Conservation (phyloP, 2,329 filamentous ascomycete species). For the Aspergillus niger region DNA sequence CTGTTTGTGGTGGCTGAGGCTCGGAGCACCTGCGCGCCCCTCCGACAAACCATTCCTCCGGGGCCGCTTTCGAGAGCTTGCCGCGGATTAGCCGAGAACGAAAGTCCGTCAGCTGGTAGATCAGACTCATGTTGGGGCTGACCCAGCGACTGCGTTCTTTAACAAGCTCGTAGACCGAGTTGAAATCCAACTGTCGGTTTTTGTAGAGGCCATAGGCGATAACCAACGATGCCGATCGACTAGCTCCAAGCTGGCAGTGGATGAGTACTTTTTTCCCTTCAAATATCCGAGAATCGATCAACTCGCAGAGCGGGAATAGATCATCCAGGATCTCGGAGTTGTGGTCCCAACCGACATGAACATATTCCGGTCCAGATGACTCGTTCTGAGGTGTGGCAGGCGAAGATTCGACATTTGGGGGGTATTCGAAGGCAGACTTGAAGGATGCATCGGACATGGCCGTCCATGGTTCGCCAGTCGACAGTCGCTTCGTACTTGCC, state of each 20-base stretch:
- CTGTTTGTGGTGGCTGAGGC: conserved; percentile 30
- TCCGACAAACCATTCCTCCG: conserved; percentile 39
- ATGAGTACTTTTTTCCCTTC: conserved; percentile 63
- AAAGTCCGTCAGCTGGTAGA: conserved; percentile 69
- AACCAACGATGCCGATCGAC: conserved; percentile 65
- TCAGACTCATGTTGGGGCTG: conserved; percentile 68
- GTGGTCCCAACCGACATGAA: conserved; percentile 68
- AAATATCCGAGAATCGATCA: conserved; percentile 62
- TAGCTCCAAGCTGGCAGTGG: conserved; percentile 67
- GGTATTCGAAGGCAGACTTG: conserved; percentile 52
- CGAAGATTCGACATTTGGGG: conserved; percentile 31
- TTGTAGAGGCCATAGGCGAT: conserved; percentile 68
- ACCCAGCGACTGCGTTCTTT: conserved; percentile 68
- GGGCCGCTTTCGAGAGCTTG: conserved; percentile 33
- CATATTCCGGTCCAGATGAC: conserved; percentile 59
- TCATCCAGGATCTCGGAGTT: conserved; percentile 69
- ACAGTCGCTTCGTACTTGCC: conserved; percentile 34
- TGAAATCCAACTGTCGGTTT: conserved; percentile 62
- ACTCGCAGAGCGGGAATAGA: conserved; percentile 59
- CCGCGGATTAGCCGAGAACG: conserved; percentile 45
- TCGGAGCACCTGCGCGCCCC: conserved; percentile 32
- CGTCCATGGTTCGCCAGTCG: conserved; percentile 45
- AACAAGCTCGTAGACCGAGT: conserved; percentile 65
- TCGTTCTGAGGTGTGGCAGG: conserved; percentile 36
- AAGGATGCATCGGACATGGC: conserved; percentile 50